Evolutionary conservation across 169 alveolate species (phyloP).

Genomic region (Babesia ovata): DNA sequence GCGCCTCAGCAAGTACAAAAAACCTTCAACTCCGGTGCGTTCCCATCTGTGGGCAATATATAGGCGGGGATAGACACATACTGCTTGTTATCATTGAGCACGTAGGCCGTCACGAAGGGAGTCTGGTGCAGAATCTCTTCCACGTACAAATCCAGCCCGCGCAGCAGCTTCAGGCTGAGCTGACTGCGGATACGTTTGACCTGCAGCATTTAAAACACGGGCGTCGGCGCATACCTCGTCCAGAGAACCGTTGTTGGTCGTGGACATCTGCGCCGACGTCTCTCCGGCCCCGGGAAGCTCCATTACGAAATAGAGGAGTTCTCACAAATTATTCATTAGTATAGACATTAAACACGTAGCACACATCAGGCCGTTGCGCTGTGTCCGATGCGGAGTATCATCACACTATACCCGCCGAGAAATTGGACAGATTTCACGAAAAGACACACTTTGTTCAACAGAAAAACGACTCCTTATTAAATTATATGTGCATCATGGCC

Average conservation of each 20-base stretch:
- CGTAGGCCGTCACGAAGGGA: conserved; percentile 74
- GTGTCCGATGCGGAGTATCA: too few relatives aligned
- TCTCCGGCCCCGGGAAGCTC: conserved; percentile 1
- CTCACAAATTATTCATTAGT: not conserved
- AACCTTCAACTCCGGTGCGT: conserved; percentile 76
- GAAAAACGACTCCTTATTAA: too few relatives aligned
- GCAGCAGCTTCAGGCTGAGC: conserved; percentile 70
- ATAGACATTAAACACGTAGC: too few relatives aligned
- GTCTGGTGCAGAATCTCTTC: conserved; percentile 68
- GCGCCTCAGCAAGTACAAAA: conserved; percentile 66
- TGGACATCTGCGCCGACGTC: not conserved
- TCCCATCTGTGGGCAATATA: conserved; percentile 59
- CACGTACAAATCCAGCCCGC: conserved; percentile 61
- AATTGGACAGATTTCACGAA: too few relatives aligned
- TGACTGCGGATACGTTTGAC: conserved; percentile 60
- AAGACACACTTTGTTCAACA: too few relatives aligned
- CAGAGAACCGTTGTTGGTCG: conserved; percentile 14
- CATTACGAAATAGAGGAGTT: not conserved
- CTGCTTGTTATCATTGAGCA: conserved; percentile 59
- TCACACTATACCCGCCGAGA: too few relatives aligned
- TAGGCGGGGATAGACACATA: not conserved
- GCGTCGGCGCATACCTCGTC: conserved; percentile 30
- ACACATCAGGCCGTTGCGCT: too few relatives aligned
- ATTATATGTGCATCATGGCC: too few relatives aligned
- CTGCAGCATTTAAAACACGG: not conserved